Percentiles rank a stretch among this genome's conserved stretches.
These are phyloP conservation scores for Phytopythium sindhum DNA, from an alignment of 352 stramenopile genomes.

Conservation along the genomic window DNA sequence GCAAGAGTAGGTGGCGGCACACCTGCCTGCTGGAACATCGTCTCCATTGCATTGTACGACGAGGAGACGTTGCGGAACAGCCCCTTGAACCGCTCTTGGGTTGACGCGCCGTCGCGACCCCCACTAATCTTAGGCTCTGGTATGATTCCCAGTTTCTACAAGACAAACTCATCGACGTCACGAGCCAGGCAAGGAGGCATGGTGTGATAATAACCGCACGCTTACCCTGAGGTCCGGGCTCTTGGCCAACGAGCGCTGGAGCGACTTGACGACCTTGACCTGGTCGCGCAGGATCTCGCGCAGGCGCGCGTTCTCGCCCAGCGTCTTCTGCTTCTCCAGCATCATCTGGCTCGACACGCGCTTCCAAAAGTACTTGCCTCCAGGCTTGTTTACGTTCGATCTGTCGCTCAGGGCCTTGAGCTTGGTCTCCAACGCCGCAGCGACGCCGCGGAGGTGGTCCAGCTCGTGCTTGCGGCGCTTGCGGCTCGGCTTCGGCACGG, in stretches of 20 bases:
- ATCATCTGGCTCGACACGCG: constrained; percentile 40
- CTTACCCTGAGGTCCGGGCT: constrained; percentile 25
- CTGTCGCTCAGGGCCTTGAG: constrained; percentile 31
- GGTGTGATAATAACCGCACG: background rate
- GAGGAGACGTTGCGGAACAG: constrained; percentile 37
- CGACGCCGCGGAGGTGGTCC: constrained; percentile 41
- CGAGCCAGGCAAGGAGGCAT: no score
- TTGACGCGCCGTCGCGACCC: constrained; percentile 1
- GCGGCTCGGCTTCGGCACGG: constrained; percentile 28
- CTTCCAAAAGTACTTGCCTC: constrained; percentile 36
- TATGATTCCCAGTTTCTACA: constrained; percentile 22
- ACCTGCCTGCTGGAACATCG: constrained; percentile 26
- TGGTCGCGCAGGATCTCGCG: constrained; percentile 39
- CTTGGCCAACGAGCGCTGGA: constrained; percentile 30
- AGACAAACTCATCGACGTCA: no score
- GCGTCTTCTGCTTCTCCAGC: constrained; percentile 36
- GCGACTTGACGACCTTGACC: constrained; percentile 30
- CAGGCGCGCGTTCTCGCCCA: constrained; percentile 46
- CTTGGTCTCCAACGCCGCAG: constrained; percentile 39
- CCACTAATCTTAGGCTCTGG: background rate
- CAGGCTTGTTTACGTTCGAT: constrained; percentile 21
- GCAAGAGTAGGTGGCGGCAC: constrained; percentile 16
- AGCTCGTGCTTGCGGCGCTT: constrained; percentile 56
- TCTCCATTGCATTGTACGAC: constrained; percentile 25
- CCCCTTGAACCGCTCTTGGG: constrained; percentile 29